Base-by-base conservation (phyloP, 768 basidiomycete species). In the Lactarius hatsudake region DNA sequence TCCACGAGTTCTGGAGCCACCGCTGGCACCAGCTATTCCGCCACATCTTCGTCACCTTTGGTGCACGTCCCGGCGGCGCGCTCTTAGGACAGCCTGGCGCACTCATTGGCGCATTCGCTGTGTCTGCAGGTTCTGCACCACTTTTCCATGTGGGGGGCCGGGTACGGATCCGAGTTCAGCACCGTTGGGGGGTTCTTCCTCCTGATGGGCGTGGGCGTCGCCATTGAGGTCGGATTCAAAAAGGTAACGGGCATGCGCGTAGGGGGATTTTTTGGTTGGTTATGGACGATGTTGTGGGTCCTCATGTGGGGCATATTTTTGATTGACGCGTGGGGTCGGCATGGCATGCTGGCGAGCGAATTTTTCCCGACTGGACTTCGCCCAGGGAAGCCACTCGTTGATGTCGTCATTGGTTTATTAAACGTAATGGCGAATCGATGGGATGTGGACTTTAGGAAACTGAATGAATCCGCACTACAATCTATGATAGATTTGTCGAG, bases 111-210 rank as follows among this genome's bases (percentile, higher is more conserved):
- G 83, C 81, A 5, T 91, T 91, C 72, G 59, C 82, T 1, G 68
- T 83, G 4, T 90, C 89, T 1, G 87, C 82, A n/a, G 8, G 30
- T 84, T 4, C 71, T 90, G 5, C 90, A 91, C 66, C 80, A 85
- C 67, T 48, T 83, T n/a, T 87, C 84, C 13, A 68, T 84, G 61
- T 87, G 82, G 79, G 86, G 84, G 5, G 82, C 88, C 83, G 83
- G 81, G 2, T 78, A 78, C 5, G 87, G 85, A 18, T 75, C 78
- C 0, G 83, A 88, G 53, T 80, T 84, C 0, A n/a, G 65, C 9
- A 64, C 63, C 7, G 76, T 86, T 9, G 74, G 76, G 1, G 83
- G 82, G 2, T 88, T 84, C 73, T 90, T 89, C 73, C 43, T 88
- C 57, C 74, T 86, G 71, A 85, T 82, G 68, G 88, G 83, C 15